Conservation (phyloP, 805 yeast genomes). For the Diddensiella caesifluorescens region DNA sequence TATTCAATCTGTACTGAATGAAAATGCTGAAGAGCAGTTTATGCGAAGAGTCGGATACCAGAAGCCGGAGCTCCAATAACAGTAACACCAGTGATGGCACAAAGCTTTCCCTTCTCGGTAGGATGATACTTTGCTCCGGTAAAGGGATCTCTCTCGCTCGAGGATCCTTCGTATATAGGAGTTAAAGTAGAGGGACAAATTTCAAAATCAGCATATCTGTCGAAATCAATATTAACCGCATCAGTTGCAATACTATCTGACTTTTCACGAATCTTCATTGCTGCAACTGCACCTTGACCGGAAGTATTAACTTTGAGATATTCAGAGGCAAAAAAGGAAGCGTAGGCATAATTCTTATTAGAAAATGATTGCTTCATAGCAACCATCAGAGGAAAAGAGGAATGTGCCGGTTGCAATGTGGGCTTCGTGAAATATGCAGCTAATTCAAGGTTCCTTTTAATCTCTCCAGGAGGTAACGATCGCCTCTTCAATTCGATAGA, state of each 20-base stretch:
- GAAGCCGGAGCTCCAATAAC: constrained; percentile 87
- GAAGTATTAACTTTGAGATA: constrained; percentile 61
- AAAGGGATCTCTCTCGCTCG: constrained; percentile 67
- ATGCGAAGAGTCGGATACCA: constrained; percentile 55
- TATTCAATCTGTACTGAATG: too few relatives aligned
- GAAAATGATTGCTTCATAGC: constrained; percentile 93
- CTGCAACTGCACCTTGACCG: constrained; percentile 69
- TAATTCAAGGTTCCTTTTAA: constrained; percentile 83
- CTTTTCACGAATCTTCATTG: constrained; percentile 70
- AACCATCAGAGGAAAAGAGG: constrained; percentile 82
- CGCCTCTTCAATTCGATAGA: constrained; percentile 90
- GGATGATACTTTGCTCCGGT: constrained; percentile 85
- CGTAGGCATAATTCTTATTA: constrained; percentile 79
- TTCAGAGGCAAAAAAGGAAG: constrained; percentile 84
- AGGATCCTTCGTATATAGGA: constrained; percentile 79
- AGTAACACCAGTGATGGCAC: constrained; percentile 70
- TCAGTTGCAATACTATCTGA: constrained; percentile 80
- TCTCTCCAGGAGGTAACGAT: constrained; percentile 53
- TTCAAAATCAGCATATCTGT: constrained; percentile 85
- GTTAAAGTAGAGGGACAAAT: constrained; percentile 83
- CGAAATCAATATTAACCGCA: constrained; percentile 85
- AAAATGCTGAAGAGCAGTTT: too few relatives aligned
- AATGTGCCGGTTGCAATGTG: constrained; percentile 74
- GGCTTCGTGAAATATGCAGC: constrained; percentile 94
- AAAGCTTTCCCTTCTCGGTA: constrained; percentile 70